phyloP scores from a whole-genome alignment of 768 basidiomycete genomes.

The Coprinopsis strossmayeri region DNA sequence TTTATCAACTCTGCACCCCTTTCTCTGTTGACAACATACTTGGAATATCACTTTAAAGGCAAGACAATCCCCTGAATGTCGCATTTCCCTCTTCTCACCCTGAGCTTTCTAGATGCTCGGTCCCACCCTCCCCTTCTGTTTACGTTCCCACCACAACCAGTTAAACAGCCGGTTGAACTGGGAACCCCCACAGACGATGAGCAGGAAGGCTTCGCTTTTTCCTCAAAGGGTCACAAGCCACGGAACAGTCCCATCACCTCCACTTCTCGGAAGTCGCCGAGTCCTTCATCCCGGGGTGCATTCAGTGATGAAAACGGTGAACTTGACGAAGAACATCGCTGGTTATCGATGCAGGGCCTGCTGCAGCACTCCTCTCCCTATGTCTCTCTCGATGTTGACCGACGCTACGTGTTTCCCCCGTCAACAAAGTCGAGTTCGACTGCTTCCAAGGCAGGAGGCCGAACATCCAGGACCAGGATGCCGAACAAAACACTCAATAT shows the following conservation, averaged over 20 bases:
- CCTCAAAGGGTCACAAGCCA: conserved; percentile 15
- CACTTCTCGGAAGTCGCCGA: conserved; percentile 15
- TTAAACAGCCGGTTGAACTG: conserved; percentile 15
- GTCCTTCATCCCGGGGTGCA: conserved; percentile 16
- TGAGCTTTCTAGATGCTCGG: conserved; percentile 44
- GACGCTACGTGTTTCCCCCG: conserved; percentile 36
- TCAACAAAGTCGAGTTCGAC: conserved; percentile 22
- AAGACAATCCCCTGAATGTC: conserved; percentile 12
- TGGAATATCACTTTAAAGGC: conserved; percentile 62
- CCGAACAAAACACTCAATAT: conserved; percentile 49
- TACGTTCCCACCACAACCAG: conserved; percentile 42
- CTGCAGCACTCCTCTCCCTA: conserved; percentile 37
- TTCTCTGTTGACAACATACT: conserved; percentile 48
- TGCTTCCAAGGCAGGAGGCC: conserved; percentile 6
- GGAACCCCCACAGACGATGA: conserved; percentile 22
- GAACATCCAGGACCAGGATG: conserved; percentile 24
- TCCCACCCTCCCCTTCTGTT: conserved; percentile 59
- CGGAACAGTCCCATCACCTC: conserved; percentile 16
- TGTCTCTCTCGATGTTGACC: conserved; percentile 39
- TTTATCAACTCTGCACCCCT: conserved; percentile 66
- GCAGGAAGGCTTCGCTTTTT: conserved; percentile 31
- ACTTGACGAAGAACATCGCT: conserved; percentile 23
- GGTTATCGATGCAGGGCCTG: conserved; percentile 28
- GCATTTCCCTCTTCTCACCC: conserved; percentile 2
- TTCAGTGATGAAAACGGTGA: conserved; percentile 12